A percentile compares a stretch with the other conserved stretches of the same genome.
Conservation (phyloP, 768 basidiomycete genomes). For the Psilocybe cubensis region DNA sequence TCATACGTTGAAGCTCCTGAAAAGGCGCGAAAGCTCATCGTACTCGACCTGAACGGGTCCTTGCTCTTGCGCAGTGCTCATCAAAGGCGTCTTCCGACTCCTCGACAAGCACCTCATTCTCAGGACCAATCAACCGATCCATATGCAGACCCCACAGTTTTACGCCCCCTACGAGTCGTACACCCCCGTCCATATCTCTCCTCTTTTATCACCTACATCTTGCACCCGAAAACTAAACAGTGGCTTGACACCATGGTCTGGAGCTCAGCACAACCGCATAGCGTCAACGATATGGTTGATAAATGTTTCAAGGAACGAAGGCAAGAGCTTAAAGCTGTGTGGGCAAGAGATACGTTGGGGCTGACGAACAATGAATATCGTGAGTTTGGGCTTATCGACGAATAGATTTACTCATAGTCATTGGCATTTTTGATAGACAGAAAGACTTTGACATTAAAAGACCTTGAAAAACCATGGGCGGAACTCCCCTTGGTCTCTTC, state of each 20-base stretch:
- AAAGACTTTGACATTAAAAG: constrained; percentile 69
- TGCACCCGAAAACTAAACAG: constrained; percentile 55
- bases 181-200: constrained; percentile 70
- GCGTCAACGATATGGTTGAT: constrained; percentile 75
- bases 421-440: constrained; percentile 31
- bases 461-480: constrained; percentile 71
- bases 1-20: constrained; percentile 25
- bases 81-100: constrained; percentile 12
- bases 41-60: constrained; percentile 79
- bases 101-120: not conserved
- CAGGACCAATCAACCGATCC: constrained; percentile 8
- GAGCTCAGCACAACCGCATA: constrained; percentile 86
- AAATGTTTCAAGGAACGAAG: constrained; percentile 53
- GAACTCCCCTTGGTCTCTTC: constrained; percentile 22
- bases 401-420: not conserved
- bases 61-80: constrained; percentile 64
- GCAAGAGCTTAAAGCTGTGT: constrained; percentile 58
- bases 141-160: constrained; percentile 25
- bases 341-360: constrained; percentile 82
- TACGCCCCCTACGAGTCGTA: constrained; percentile 37
- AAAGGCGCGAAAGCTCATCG: constrained; percentile 60
- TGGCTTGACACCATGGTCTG: constrained; percentile 90
- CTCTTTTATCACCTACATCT: constrained; percentile 64
- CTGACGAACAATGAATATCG: constrained; percentile 64
- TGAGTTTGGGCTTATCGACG: constrained; percentile 40